Conservation (phyloP, 371 early-diverging fungal species). For the Polyrhizophydium stewartii region DNA sequence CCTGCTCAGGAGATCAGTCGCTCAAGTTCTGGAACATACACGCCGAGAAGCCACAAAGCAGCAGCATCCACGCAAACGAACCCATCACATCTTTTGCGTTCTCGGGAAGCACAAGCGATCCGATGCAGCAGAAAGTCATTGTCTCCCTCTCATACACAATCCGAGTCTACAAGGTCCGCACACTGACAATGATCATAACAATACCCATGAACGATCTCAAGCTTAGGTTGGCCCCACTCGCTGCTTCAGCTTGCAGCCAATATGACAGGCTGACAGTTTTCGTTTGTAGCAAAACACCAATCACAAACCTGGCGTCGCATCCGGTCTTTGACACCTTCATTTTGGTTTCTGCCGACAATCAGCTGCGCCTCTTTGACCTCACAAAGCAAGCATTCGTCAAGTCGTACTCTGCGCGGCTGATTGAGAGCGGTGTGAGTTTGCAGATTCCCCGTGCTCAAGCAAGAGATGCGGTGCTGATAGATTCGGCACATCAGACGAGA, state of each 20-base stretch:
- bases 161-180: slow-evolving; percentile 38
- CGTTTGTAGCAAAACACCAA: slow-evolving; percentile 37
- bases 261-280: not conserved
- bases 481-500: slow-evolving; percentile 13
- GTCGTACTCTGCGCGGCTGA: slow-evolving; percentile 31
- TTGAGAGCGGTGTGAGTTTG: slow-evolving; percentile 23
- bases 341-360: slow-evolving; percentile 43
- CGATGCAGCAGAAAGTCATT: slow-evolving; percentile 28
- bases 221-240: slow-evolving; percentile 16
- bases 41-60: slow-evolving; percentile 9
- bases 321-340: slow-evolving; percentile 36
- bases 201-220: slow-evolving; percentile 34
- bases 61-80: slow-evolving; percentile 43
- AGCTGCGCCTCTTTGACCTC: slow-evolving; percentile 38
- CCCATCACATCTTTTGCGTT: slow-evolving; percentile 50
- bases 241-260: too few species aligned
- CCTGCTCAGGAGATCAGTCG: slow-evolving; percentile 47
- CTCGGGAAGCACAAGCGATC: slow-evolving; percentile 25
- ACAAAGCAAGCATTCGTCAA: slow-evolving; percentile 24
- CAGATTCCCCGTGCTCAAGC: not conserved
- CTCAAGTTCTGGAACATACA: slow-evolving; percentile 38
- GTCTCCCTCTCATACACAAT: slow-evolving; percentile 35
- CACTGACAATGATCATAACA: slow-evolving; percentile 32
- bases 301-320: slow-evolving; percentile 30
- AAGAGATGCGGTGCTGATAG: not conserved